Evolutionary conservation across 257 asterid species (phyloP).

Genomic region (Eustoma russellianum): DNA sequence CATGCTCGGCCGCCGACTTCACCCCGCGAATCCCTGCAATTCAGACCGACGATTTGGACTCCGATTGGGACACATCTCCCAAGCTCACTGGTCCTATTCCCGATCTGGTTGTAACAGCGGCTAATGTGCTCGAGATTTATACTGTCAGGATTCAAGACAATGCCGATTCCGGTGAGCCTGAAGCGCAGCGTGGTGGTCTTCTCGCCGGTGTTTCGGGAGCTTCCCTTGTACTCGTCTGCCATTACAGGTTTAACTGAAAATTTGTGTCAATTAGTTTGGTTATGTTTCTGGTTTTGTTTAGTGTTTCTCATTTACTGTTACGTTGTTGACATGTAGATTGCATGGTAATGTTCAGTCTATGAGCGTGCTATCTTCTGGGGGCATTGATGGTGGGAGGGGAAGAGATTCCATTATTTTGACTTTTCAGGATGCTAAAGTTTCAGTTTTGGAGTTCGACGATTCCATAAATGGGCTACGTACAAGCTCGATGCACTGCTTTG

Average conservation of each 20-base stretch:
- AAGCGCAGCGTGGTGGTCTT: slow-evolving; percentile 73
- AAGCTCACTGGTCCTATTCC: slow-evolving; percentile 67
- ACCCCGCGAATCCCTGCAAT: slow-evolving; percentile 36
- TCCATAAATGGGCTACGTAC: slow-evolving; percentile 79
- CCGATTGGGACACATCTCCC: slow-evolving; percentile 51
- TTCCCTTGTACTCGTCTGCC: slow-evolving; percentile 78
- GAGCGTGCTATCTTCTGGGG: slow-evolving; percentile 60
- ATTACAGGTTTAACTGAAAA: too few species aligned
- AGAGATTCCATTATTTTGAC: slow-evolving; percentile 83
- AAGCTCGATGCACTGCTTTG: slow-evolving; percentile 98
- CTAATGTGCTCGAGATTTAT: slow-evolving; percentile 74
- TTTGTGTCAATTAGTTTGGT: too few species aligned
- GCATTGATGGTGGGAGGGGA: slow-evolving; percentile 62
- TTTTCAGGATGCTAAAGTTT: slow-evolving; percentile 80
- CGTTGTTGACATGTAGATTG: too few species aligned
- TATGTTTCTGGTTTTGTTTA: neutral
- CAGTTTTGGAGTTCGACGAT: slow-evolving; percentile 87
- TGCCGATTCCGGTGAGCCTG: slow-evolving; percentile 33
- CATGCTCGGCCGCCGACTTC: slow-evolving; percentile 58
- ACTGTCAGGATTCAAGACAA: slow-evolving; percentile 62
- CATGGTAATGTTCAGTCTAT: slow-evolving; percentile 94
- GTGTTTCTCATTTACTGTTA: neutral
- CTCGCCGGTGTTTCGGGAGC: slow-evolving; percentile 79
- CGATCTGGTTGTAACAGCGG: slow-evolving; percentile 66
- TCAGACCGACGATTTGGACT: slow-evolving; percentile 59